phyloP scores from a whole-genome alignment of 768 basidiomycete genomes.

The Tricholoma hemisulphureum region DNA sequence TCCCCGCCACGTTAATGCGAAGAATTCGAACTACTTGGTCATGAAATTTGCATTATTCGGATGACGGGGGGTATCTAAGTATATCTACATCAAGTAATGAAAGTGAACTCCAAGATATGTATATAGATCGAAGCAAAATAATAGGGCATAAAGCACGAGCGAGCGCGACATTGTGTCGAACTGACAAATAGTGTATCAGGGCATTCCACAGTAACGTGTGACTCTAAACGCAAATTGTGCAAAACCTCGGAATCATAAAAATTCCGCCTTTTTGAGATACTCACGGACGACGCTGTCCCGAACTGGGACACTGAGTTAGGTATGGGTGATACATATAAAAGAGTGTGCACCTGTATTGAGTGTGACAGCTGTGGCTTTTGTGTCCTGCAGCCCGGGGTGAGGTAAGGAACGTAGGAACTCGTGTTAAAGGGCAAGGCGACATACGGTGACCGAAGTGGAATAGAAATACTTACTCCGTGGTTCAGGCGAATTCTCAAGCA shows the following conservation, averaged over 20 bases:
- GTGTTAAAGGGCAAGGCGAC: conserved; percentile 13
- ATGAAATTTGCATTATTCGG: too few species aligned
- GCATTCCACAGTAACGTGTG: too few species aligned
- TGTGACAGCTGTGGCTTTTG: conserved; percentile 52
- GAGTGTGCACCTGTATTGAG: conserved; percentile 42
- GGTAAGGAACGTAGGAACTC: not conserved
- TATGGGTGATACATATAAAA: not conserved
- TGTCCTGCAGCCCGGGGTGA: conserved; percentile 51
- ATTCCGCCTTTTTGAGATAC: conserved; percentile 46
- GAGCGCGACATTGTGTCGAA: too few species aligned
- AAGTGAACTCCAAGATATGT: too few species aligned
- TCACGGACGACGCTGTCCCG: conserved; percentile 55
- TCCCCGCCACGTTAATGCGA: too few species aligned
- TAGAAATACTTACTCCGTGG: conserved; percentile 56
- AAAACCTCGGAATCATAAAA: not conserved
- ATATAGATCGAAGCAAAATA: too few species aligned
- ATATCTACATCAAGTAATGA: too few species aligned
- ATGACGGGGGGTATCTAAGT: too few species aligned
- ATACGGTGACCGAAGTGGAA: conserved; percentile 58
- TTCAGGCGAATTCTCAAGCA: conserved; percentile 49
- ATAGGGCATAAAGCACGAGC: too few species aligned
- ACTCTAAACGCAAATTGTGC: too few species aligned
- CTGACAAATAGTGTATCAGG: too few species aligned
- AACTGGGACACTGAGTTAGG: conserved; percentile 30
- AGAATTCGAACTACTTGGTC: too few species aligned